These are phyloP conservation scores for Ochetophila trinervis DNA, from an alignment of 306 rosid genomes.

Conservation along the genomic window DNA sequence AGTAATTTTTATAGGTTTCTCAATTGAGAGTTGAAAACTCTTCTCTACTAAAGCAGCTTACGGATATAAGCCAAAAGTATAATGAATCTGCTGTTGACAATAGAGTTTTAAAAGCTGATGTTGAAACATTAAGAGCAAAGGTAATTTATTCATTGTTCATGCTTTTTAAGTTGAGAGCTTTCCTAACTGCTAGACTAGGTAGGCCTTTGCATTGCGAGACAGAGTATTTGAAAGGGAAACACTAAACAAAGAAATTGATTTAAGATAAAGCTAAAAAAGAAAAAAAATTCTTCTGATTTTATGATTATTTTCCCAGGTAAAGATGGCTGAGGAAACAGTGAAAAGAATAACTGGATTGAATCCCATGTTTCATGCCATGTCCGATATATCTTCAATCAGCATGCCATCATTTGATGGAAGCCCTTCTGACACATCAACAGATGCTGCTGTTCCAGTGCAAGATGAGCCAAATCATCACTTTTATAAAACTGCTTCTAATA, in stretches of 20 bases:
- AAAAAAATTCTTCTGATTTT: not conserved
- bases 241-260: no score
- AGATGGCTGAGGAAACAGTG: constrained; percentile 83
- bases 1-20: constrained; percentile 53
- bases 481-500: constrained; percentile 41
- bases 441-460: constrained; percentile 58
- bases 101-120: constrained; percentile 82
- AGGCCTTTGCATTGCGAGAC: constrained; percentile 18
- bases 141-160: constrained; percentile 30
- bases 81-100: constrained; percentile 72
- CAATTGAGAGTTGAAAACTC: constrained; percentile 83
- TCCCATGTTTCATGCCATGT: constrained; percentile 48
- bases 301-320: constrained; percentile 48
- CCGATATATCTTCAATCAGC: constrained; percentile 55
- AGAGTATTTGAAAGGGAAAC: no score
- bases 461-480: constrained; percentile 52
- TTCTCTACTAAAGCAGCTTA: constrained; percentile 65
- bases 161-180: not conserved
- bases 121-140: constrained; percentile 94
- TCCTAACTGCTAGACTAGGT: constrained; percentile 5
- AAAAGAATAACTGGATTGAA: constrained; percentile 65
- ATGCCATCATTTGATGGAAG: constrained; percentile 60
- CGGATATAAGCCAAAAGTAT: constrained; percentile 63
- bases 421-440: constrained; percentile 75
- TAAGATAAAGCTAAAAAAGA: no score